A percentile compares a stretch with the other conserved stretches of the same genome.
These are phyloP conservation scores for Crotalaria pallida DNA, from an alignment of 306 rosid species.

Conservation along the genomic window DNA sequence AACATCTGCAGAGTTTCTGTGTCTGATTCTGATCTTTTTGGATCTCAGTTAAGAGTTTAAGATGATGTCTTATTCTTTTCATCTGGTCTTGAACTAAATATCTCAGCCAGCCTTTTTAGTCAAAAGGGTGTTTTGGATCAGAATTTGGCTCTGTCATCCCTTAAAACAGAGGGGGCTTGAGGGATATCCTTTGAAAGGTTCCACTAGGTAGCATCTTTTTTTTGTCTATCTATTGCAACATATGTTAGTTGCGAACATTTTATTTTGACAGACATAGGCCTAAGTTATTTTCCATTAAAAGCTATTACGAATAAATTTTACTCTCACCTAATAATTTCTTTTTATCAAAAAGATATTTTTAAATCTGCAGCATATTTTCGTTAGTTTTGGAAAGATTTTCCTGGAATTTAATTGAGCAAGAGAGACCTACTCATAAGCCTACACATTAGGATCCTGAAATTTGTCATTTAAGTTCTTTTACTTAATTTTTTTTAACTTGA, in stretches of 20 bases:
- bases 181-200: constrained; percentile 35
- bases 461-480: too few species aligned
- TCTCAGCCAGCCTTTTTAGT: neutral
- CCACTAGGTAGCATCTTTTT: constrained; percentile 29
- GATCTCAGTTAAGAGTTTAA: constrained; percentile 8
- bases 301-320: neutral
- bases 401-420: too few species aligned
- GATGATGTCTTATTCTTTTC: constrained; percentile 19
- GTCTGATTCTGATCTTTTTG: constrained; percentile 17
- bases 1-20: constrained; percentile 21
- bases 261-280: neutral
- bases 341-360: too few species aligned
- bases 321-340: neutral
- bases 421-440: too few species aligned
- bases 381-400: neutral
- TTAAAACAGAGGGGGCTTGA: neutral
- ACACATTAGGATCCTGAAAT: too few species aligned
- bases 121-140: neutral
- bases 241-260: neutral
- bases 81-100: constrained; percentile 20
- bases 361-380: neutral
- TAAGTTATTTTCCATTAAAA: neutral
- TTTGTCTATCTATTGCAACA: neutral
- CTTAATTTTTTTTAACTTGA: too few species aligned
- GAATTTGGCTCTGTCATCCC: neutral